A percentile compares a stretch with the other conserved stretches of the same genome.
Conservation (phyloP, 768 basidiomycete species). For the Tylopilus intermedius region DNA sequence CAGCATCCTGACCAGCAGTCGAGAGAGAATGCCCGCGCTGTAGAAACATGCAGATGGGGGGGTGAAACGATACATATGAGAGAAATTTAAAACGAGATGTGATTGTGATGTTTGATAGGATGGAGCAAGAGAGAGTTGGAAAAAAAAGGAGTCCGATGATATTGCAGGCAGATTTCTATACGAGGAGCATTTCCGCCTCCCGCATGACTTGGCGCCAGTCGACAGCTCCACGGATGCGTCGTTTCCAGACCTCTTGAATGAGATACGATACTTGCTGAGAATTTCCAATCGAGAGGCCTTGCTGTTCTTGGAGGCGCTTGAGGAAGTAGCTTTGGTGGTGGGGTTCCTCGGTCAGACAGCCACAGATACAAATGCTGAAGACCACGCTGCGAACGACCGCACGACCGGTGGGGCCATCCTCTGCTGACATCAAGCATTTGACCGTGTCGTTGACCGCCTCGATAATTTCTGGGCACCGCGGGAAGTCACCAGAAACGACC, state of each 20-base stretch:
- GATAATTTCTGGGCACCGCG: conserved; percentile 59
- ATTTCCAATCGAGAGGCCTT: conserved; percentile 58
- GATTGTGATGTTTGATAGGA: conserved; percentile 1
- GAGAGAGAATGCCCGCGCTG: conserved; percentile 5
- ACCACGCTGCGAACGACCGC: conserved; percentile 73
- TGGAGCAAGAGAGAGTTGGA: neutral
- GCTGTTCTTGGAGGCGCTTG: conserved; percentile 46
- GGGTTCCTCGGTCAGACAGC: conserved; percentile 56
- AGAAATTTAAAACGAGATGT: neutral
- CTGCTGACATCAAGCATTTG: conserved; percentile 38
- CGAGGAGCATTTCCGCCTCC: conserved; percentile 51
- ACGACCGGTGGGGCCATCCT: conserved; percentile 34
- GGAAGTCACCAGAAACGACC: conserved; percentile 70
- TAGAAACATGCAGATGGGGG: conserved; percentile 10
- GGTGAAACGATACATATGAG: conserved; percentile 9
- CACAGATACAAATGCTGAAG: conserved; percentile 71
- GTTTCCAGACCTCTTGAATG: conserved; percentile 57
- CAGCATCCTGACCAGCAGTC: conserved; percentile 22
- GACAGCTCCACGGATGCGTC: conserved; percentile 38
- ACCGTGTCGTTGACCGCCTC: conserved; percentile 52
- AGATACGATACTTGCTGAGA: conserved; percentile 49
- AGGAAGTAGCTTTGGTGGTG: conserved; percentile 41
- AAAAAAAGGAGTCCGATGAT: neutral
- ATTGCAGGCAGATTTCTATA: conserved; percentile 33
- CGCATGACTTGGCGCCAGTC: conserved; percentile 60